Base-by-base conservation (phyloP, 208 protist genomes). In the Leishmania tropica region DNA sequence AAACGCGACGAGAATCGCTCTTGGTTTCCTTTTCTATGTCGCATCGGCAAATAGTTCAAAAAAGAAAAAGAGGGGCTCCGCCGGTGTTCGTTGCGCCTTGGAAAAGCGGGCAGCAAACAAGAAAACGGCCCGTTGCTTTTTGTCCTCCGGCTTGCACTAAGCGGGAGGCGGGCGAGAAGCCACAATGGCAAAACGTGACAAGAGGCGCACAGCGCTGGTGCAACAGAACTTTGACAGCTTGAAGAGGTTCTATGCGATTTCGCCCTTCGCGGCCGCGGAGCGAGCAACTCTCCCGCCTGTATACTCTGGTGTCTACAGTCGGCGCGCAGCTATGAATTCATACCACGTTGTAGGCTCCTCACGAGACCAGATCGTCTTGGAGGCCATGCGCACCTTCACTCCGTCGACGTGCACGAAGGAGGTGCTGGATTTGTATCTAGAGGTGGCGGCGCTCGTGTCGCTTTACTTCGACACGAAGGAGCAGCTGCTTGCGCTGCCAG, bases 401-500 rank as follows among this genome's bases (percentile, higher is more conserved):
- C 82, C 90, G 13, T 85, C 85, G 37, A 88, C 89, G 48, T 95
- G 90, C 81, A 95, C 94, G 17, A 88, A 87, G 31, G 85, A 94
- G 76, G 93, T 96, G 53, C 88, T 86, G 71, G 85, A 94, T 42
- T 75, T 92, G 35, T 94, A 91, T 56, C 84, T 96, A 45, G 92
- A 96, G 48, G 90, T 96, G 2, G 88, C 94, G 2, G 84, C 88
- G 2, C 86, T 97, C 19, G 90, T 96, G 13, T 96, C 94, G 19
- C 83, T 93, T 31, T 97, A 96, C 76, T 97, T 94, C 74, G 90
- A 95, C 58, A 92, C 91, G 13, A 80, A 93, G 53, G 92, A 95
- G 72, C 83, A 93, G 76, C 86, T 95, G 13, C 73, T 77, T 10
- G 80, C 83, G 47, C 53, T 94, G 60, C 83, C 83, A 2, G 84